Evolutionary conservation across 23 red algal genomes (phyloP).

Genomic region (Chondrus crispus): DNA sequence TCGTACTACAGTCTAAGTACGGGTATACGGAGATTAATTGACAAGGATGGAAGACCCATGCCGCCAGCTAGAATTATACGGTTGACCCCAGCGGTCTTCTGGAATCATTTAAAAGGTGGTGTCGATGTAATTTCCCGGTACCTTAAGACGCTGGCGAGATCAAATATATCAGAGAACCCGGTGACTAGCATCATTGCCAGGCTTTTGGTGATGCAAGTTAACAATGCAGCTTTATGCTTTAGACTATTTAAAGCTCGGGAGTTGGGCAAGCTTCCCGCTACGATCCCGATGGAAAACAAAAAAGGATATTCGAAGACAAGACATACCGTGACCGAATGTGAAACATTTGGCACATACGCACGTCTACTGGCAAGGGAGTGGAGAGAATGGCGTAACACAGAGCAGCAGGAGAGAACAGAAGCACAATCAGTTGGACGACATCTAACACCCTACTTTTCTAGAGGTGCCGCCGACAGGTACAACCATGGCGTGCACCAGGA

Average conservation of each 20-base stretch:
- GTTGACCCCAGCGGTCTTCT: not conserved
- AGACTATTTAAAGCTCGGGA: not conserved
- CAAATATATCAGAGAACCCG: not conserved
- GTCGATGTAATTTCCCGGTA: not conserved
- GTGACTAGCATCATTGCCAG: not conserved
- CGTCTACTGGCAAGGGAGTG: conserved; percentile 7
- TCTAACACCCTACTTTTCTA: not conserved
- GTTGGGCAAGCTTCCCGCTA: not conserved
- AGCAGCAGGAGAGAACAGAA: not conserved
- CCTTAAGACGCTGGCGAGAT: not conserved
- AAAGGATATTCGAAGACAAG: not conserved
- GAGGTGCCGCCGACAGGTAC: not conserved
- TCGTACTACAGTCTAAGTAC: not conserved
- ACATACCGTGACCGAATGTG: not conserved
- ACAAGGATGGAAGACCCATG: not conserved
- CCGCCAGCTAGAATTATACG: not conserved
- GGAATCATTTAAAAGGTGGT: not conserved
- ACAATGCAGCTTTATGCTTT: not conserved
- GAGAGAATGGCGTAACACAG: not conserved
- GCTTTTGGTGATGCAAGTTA: not conserved
- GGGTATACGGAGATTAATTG: not conserved
- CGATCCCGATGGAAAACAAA: not conserved
- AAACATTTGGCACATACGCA: not conserved
- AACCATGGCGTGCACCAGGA: not conserved
- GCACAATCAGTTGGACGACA: not conserved